A percentile compares a stretch with the other conserved stretches of the same genome.
phyloP scores from a whole-genome alignment of 2,329 filamentous ascomycete species.

The Pseudogymnoascus destructans region DNA sequence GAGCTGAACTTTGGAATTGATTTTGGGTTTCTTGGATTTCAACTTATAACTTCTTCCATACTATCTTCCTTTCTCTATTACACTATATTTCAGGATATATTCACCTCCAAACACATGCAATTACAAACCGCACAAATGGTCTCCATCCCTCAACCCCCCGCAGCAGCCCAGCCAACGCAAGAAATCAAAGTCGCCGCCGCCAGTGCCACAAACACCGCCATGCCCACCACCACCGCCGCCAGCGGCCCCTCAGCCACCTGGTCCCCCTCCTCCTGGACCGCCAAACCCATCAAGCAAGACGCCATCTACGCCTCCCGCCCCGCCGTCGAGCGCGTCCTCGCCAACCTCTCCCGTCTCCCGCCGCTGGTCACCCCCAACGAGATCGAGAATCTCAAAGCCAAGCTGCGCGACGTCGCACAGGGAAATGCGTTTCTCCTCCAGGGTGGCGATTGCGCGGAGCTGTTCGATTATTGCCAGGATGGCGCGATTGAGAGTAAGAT shows the following conservation, averaged over 20 bases:
- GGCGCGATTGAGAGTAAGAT: constrained; percentile 89
- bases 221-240: background rate
- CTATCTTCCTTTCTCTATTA: background rate
- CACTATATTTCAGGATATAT: background rate
- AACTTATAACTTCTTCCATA: background rate
- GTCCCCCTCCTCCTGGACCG: constrained; percentile 57
- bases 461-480: constrained; percentile 92
- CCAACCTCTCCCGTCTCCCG: constrained; percentile 55
- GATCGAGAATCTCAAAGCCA: constrained; percentile 66
- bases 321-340: constrained; percentile 45
- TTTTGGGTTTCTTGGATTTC: background rate
- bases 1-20: background rate
- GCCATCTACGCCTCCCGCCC: constrained; percentile 53
- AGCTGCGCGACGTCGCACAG: constrained; percentile 71
- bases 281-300: constrained; percentile 66
- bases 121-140: background rate
- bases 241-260: constrained; percentile 27
- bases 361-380: constrained; percentile 69
- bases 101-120: background rate
- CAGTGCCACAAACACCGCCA: background rate
- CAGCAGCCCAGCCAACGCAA: background rate
- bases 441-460: constrained; percentile 91
- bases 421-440: constrained; percentile 91
- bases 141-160: background rate
- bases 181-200: background rate